A percentile compares a stretch with the other conserved stretches of the same genome.
phyloP scores from a whole-genome alignment of 2,329 filamentous ascomycete genomes.

The Fusarium aywerte region DNA sequence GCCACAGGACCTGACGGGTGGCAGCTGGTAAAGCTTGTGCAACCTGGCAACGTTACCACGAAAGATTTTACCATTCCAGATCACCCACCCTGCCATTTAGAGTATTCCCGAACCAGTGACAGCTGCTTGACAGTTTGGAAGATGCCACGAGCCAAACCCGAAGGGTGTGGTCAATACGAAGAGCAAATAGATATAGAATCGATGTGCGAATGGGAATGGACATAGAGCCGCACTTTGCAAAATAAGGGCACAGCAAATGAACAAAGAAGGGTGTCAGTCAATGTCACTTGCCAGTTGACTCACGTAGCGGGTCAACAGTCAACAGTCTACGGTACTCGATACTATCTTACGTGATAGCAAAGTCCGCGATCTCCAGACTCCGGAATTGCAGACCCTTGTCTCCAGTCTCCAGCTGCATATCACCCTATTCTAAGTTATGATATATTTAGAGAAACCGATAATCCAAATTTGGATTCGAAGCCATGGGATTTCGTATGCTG shows the following conservation, averaged over 20 bases:
- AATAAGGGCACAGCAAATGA: conserved; percentile 21
- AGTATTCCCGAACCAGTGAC: conserved; percentile 27
- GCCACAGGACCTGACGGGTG: conserved; percentile 27
- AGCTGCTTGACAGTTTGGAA: not conserved
- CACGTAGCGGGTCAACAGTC: conserved; percentile 24
- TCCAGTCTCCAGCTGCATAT: conserved; percentile 8
- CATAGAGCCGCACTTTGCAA: conserved; percentile 12
- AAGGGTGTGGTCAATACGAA: conserved; percentile 35
- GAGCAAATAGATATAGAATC: conserved; percentile 15
- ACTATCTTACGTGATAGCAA: not conserved
- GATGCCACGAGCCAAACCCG: conserved; percentile 12
- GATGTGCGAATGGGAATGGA: conserved; percentile 8
- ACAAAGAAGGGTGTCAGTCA: conserved; percentile 15
- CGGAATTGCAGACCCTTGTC: conserved; percentile 8
- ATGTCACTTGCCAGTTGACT: conserved; percentile 30
- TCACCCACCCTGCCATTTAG: conserved; percentile 15
- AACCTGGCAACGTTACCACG: conserved; percentile 40
- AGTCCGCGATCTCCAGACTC: conserved; percentile 19
- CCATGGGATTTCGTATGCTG: conserved; percentile 13
- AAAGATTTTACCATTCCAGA: conserved; percentile 11
- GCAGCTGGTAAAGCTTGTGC: conserved; percentile 21
- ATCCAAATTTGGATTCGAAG: conserved; percentile 7
- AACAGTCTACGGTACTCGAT: conserved; percentile 6
- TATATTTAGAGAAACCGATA: conserved; percentile 33
- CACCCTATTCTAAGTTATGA: conserved; percentile 18